A percentile compares a stretch with the other conserved stretches of the same genome.
Conservation (phyloP, 345 rosid species). For the Salix udensis region DNA sequence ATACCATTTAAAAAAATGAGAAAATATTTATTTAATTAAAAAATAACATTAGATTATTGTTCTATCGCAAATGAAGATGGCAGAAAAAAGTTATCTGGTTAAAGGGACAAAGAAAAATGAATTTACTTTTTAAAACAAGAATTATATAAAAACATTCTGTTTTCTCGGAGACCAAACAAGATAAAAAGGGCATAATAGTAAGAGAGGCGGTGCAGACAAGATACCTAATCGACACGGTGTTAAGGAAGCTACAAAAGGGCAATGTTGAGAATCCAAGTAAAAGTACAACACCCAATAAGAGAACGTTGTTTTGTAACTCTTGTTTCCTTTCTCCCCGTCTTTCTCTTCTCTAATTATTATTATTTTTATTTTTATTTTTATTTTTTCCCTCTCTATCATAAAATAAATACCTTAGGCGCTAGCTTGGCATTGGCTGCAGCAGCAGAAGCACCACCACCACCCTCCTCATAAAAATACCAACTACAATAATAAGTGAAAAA, state of each 20-base stretch:
- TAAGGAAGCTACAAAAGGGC: neutral
- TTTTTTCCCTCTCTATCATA: neutral
- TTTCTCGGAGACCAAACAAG: neutral
- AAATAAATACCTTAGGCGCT: neutral
- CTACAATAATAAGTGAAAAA: conserved; percentile 13
- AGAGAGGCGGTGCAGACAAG: neutral
- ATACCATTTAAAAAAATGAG: too few relatives aligned
- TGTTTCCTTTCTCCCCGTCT: conserved; percentile 9
- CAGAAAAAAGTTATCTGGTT: too few relatives aligned
- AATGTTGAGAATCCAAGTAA: neutral
- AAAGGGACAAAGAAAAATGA: neutral
- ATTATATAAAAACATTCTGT: neutral
- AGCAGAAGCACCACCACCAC: conserved; percentile 21
- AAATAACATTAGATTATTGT: too few relatives aligned
- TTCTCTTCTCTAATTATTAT: conserved; percentile 9
- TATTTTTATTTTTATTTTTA: neutral
- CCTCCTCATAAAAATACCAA: conserved; percentile 11
- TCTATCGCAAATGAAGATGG: too few relatives aligned
- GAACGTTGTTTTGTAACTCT: neutral
- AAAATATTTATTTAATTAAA: too few relatives aligned
- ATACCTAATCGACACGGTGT: neutral
- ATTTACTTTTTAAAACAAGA: neutral
- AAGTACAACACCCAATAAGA: neutral
- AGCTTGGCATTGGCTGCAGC: neutral
- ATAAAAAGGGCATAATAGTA: conserved; percentile 26